Percentiles rank a stretch among this genome's conserved stretches.
phyloP scores from a whole-genome alignment of 371 early-diverging fungal genomes.

The Smittium mucronatum region DNA sequence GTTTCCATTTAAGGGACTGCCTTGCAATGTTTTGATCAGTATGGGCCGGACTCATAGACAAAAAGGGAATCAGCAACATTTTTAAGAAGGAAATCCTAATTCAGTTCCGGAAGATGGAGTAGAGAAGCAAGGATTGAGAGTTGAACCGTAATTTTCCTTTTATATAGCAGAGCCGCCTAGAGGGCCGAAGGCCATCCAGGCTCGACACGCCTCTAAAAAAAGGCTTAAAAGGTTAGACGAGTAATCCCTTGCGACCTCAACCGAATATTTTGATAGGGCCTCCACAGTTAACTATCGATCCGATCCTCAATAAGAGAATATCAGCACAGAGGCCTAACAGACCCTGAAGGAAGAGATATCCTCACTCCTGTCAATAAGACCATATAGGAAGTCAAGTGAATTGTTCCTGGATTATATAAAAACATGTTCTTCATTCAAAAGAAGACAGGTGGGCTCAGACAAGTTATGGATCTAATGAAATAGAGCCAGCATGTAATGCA shows the following conservation, averaged over 20 bases:
- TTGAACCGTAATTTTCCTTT: too few species aligned
- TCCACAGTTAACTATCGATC: background rate
- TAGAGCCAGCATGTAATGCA: background rate
- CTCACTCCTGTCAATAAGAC: background rate
- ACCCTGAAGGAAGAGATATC: background rate
- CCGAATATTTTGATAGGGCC: background rate
- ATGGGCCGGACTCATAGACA: background rate
- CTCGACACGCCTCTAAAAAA: too few species aligned
- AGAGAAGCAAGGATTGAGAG: too few species aligned
- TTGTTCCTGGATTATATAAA: background rate
- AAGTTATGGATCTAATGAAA: background rate
- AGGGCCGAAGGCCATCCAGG: too few species aligned
- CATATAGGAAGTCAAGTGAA: background rate
- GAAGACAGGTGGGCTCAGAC: background rate
- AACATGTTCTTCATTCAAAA: background rate
- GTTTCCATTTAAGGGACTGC: background rate
- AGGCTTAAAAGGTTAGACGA: background rate
- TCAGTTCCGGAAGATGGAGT: too few species aligned
- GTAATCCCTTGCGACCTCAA: background rate
- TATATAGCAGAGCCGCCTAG: too few species aligned
- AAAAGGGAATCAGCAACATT: too few species aligned
- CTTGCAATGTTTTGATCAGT: background rate
- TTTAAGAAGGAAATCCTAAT: too few species aligned
- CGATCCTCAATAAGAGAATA: background rate
- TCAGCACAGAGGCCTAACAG: background rate